Evolutionary conservation across 345 rosid species (phyloP).

Genomic region (Salix dunnii): DNA sequence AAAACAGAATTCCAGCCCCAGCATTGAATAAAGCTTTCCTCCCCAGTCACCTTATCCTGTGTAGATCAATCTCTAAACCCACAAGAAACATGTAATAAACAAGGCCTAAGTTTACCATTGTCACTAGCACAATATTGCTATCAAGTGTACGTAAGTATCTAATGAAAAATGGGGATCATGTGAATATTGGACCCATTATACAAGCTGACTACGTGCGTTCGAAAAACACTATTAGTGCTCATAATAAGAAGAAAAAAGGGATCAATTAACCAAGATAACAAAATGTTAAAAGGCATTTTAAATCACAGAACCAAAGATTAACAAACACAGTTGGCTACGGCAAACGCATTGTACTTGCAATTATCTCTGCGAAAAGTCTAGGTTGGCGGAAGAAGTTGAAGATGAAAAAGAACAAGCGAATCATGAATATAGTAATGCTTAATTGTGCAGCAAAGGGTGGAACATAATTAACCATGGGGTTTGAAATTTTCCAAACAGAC

Average conservation of each 20-base stretch:
- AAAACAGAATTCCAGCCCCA: not conserved
- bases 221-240: no score
- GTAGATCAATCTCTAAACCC: constrained; percentile 36
- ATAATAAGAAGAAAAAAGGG: no score
- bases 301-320: not conserved
- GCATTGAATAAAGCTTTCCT: constrained; percentile 16
- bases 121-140: not conserved
- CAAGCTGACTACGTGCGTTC: no score
- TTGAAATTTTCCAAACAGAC: constrained; percentile 13
- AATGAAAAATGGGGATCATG: no score
- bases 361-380: constrained; percentile 15
- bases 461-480: constrained; percentile 6
- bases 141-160: no score
- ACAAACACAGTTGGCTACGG: no score
- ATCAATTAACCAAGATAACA: no score
- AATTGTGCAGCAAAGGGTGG: constrained; percentile 15
- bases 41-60: constrained; percentile 2
- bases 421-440: constrained; percentile 1
- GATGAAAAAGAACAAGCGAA: no score
- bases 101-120: constrained; percentile 20
- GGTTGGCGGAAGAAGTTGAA: constrained; percentile 18
- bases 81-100: constrained; percentile 33
- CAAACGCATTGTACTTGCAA: not conserved
- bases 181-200: no score
- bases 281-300: no score